Conservation (phyloP, 306 rosid species). For the Cajanus cajan region DNA sequence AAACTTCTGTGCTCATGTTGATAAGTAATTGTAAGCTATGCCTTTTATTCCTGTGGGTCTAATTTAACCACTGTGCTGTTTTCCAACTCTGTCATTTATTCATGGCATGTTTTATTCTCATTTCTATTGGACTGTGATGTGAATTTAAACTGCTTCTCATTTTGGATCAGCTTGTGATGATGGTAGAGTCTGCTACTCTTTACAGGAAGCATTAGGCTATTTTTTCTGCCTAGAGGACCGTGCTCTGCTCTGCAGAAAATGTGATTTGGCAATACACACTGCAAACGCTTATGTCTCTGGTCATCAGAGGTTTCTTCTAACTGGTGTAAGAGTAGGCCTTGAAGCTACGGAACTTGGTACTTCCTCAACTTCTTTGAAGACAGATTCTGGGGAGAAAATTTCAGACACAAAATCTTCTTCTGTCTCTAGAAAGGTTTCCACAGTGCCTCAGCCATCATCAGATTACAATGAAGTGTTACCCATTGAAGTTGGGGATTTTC, state of each 20-base stretch:
- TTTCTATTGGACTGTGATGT: neutral
- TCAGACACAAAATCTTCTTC: slow-evolving; percentile 43
- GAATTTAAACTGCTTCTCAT: neutral
- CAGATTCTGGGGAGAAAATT: slow-evolving; percentile 45
- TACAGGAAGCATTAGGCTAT: slow-evolving; percentile 77
- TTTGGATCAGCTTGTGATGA: slow-evolving; percentile 30
- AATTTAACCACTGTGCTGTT: no score
- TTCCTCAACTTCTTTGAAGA: slow-evolving; percentile 47
- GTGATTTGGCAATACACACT: slow-evolving; percentile 72
- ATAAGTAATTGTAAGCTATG: no score
- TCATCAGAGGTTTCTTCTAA: slow-evolving; percentile 73
- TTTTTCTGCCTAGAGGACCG: slow-evolving; percentile 93
- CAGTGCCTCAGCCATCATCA: slow-evolving; percentile 38
- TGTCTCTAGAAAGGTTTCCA: slow-evolving; percentile 36
- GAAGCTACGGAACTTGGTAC: slow-evolving; percentile 52
- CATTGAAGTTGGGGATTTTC: slow-evolving; percentile 39
- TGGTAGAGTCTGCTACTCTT: slow-evolving; percentile 30
- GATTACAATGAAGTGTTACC: slow-evolving; percentile 44
- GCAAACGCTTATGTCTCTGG: slow-evolving; percentile 54
- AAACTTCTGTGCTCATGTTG: no score
- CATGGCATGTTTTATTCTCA: no score
- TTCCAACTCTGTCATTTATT: no score
- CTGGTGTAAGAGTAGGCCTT: slow-evolving; percentile 67
- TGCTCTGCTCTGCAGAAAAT: slow-evolving; percentile 80
- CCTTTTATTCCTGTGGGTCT: no score